Base-by-base conservation (phyloP, 192 early-diverging fungal species). In the Coemansia biformis region DNA sequence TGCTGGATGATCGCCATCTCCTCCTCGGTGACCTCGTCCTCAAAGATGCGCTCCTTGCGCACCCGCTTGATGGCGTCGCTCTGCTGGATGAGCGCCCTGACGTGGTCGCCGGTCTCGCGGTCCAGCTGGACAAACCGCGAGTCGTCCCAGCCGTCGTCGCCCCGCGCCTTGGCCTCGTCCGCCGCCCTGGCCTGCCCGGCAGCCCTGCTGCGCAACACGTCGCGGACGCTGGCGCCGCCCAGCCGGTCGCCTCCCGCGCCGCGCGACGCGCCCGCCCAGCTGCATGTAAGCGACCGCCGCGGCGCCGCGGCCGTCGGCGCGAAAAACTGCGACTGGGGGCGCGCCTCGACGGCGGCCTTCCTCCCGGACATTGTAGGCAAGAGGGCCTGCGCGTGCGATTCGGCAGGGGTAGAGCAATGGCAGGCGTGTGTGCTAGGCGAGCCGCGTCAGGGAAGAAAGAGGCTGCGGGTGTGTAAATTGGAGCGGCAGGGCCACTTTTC, bases 1-100 rank as follows among this genome's bases (percentile, higher is more conserved):
- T 90, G 82, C 57, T 91, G 79, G 65, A 96, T 96, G 52, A 96
- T 89, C 37, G 80, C 80, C 81, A 81, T 81, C 62, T 96, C 93
- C 33, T 86, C 83, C 55, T 87, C 86, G 1, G 93, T 96, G 21
- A 93, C 84, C 65, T 92, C 88, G 43, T 92, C 82, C 52, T 84
- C 77, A 67, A 96, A 96, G 2, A 96, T 83, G 31, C 87, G 83
- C 48, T 90, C 86, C 59, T 92, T 93, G 33, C 86, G 82, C 42
- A 88, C 79, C 9, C 76, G 83, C 58, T 79, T 81, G 58, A 89
- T 87, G 28, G 71, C 71, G 23, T 85, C 82, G 66, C 87, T 89
- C 38, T 77, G 63, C 43, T 71, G 49, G 54, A 76, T 71, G 21
- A 76, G 67, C 41, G 73, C 59, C 46, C 69, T 64, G 34, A 76